Percentiles rank a stretch among this genome's conserved stretches.
Evolutionary conservation across 306 rosid species (phyloP).

Genomic region (Fragaria ananassa): DNA sequence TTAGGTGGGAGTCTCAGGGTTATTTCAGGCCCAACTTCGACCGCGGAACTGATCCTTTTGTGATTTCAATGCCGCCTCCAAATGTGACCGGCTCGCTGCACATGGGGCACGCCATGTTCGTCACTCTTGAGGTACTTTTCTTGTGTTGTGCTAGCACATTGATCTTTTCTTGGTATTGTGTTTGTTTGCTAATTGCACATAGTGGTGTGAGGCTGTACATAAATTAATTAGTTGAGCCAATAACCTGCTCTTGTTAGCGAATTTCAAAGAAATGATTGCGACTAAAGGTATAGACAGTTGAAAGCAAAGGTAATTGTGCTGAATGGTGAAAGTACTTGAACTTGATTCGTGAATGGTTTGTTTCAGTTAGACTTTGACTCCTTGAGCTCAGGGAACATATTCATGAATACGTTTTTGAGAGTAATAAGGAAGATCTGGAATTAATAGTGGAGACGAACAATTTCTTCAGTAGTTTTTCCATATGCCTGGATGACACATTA

Average conservation of each 20-base stretch:
- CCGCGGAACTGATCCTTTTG: conserved; percentile 73
- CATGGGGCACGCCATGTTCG: conserved; percentile 99
- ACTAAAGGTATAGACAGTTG: background rate
- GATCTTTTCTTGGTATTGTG: background rate
- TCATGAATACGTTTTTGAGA: background rate
- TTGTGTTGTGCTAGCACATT: background rate
- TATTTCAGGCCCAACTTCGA: conserved; percentile 73
- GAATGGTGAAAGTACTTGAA: background rate
- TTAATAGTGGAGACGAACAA: background rate
- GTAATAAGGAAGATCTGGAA: background rate
- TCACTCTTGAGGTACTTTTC: conserved; percentile 77
- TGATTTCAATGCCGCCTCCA: conserved; percentile 94
- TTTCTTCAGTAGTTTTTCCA: background rate
- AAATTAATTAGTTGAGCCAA: background rate
- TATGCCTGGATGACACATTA: background rate
- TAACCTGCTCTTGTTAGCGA: background rate
- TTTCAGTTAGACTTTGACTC: background rate
- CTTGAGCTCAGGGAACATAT: background rate
- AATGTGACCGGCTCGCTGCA: conserved; percentile 97
- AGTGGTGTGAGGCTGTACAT: background rate
- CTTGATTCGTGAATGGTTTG: background rate
- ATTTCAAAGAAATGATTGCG: background rate
- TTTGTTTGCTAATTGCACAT: conserved; percentile 6
- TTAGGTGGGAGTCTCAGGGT: conserved; percentile 99
- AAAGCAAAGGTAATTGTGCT: background rate